Conservation (phyloP, 129 eudicot species). For the Saussurea involucrata region DNA sequence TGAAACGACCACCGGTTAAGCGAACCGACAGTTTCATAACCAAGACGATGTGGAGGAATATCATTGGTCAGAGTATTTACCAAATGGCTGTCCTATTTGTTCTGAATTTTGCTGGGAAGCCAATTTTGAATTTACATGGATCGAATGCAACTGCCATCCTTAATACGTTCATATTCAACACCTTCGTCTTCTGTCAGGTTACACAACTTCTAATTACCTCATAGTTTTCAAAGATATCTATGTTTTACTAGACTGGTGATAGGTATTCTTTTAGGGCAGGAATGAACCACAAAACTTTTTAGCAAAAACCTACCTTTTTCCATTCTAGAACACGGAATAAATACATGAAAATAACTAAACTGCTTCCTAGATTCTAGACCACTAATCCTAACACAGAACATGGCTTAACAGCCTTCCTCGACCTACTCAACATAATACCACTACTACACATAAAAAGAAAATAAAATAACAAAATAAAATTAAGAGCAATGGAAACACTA, state of each 20-base stretch:
- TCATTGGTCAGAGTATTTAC: conserved; percentile 71
- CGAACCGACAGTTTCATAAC: conserved; percentile 62
- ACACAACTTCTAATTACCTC: neutral
- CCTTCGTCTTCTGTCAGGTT: conserved; percentile 92
- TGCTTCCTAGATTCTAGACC: no score
- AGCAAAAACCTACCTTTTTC: no score
- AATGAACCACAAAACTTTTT: no score
- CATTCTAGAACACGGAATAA: no score
- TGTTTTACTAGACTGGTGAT: neutral
- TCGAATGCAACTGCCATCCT: conserved; percentile 44
- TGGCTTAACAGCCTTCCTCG: no score
- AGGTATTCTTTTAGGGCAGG: no score
- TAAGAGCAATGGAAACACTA: no score
- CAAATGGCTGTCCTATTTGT: conserved; percentile 58
- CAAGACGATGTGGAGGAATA: conserved; percentile 80
- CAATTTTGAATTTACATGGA: conserved; percentile 46
- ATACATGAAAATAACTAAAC: no score
- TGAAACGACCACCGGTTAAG: conserved; percentile 74
- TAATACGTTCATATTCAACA: conserved; percentile 74
- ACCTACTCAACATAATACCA: no score
- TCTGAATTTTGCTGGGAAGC: conserved; percentile 62
- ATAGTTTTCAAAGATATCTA: neutral
- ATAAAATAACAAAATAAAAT: no score
- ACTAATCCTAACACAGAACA: no score
- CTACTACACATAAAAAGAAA: no score